Percentiles rank a stretch among this genome's conserved stretches.
These are phyloP conservation scores for Penicillium riverlandense DNA, from an alignment of 495 filamentous ascomycete species.

Conservation along the genomic window DNA sequence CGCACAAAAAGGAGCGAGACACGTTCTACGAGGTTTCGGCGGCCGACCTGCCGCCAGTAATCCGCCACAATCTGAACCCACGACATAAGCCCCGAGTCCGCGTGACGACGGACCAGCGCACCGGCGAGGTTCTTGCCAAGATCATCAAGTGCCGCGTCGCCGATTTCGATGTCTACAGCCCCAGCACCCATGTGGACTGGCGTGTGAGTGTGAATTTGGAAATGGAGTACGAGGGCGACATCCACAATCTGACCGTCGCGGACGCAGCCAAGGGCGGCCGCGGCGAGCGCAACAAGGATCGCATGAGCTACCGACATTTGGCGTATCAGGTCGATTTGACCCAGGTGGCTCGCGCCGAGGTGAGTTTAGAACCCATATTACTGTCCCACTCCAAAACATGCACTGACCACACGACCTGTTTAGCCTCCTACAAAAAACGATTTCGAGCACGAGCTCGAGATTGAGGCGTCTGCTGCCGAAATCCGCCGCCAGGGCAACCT, in stretches of 20 bases:
- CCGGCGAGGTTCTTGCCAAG: constrained; percentile 63
- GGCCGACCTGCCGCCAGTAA: constrained; percentile 44
- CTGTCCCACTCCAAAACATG: background rate
- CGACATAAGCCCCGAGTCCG: constrained; percentile 63
- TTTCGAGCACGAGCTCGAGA: constrained; percentile 83
- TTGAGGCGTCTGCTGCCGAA: constrained; percentile 65
- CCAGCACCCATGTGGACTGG: constrained; percentile 67
- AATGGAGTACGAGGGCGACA: constrained; percentile 71
- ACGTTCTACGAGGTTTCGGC: constrained; percentile 70
- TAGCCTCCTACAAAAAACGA: constrained; percentile 38
- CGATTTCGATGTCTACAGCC: constrained; percentile 74
- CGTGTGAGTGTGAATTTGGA: constrained; percentile 87
- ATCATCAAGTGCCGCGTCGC: constrained; percentile 86
- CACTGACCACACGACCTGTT: background rate
- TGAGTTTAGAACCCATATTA: constrained; percentile 29
- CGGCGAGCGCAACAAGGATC: constrained; percentile 70
- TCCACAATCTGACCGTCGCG: constrained; percentile 41
- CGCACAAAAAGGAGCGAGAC: constrained; percentile 74
- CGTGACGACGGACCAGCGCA: constrained; percentile 69
- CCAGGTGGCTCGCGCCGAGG: constrained; percentile 62
- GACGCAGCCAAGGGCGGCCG: constrained; percentile 29
- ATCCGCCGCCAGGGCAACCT: constrained; percentile 63
- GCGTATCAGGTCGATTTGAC: constrained; percentile 86
- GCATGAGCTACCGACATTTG: constrained; percentile 79
- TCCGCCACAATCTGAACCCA: constrained; percentile 49